Conservation (phyloP, 2,329 filamentous ascomycete genomes). For the Pseudopyrenochaeta lycopersici region DNA sequence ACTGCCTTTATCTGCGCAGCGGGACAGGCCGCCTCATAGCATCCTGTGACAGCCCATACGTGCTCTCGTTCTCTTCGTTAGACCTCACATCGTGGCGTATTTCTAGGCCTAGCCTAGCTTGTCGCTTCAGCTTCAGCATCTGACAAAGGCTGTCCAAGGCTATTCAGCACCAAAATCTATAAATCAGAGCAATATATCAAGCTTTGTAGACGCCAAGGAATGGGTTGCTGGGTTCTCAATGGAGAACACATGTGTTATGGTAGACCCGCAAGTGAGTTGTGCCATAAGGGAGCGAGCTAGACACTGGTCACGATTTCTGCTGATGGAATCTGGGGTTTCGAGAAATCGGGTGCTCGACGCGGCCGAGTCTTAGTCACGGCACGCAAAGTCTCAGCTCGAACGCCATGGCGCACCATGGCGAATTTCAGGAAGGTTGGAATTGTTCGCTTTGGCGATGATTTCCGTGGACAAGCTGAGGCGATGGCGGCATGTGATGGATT, state of each 20-base stretch:
- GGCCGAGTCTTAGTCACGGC: not conserved
- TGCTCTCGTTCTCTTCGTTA: not conserved
- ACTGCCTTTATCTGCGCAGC: constrained; percentile 2
- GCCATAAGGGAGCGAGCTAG: constrained; percentile 2
- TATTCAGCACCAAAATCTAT: not conserved
- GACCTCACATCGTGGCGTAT: constrained; percentile 10
- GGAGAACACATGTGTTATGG: not conserved
- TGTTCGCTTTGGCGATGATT: not conserved
- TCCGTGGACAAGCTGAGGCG: not conserved
- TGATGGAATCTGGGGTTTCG: constrained; percentile 11
- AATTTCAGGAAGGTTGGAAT: not conserved
- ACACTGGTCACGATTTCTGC: constrained; percentile 9
- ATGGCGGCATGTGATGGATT: not conserved
- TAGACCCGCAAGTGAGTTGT: not conserved
- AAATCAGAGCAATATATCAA: not conserved
- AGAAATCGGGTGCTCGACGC: not conserved
- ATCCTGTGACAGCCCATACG: constrained; percentile 3
- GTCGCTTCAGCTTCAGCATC: not conserved
- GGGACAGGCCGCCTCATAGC: not conserved
- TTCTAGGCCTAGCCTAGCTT: not conserved
- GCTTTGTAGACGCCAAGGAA: not conserved
- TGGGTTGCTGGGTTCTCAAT: not conserved
- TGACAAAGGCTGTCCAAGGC: not conserved
- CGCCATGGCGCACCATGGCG: not conserved
- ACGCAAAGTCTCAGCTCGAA: not conserved